Conservation (phyloP, 805 yeast genomes). For the Candida boleticola region DNA sequence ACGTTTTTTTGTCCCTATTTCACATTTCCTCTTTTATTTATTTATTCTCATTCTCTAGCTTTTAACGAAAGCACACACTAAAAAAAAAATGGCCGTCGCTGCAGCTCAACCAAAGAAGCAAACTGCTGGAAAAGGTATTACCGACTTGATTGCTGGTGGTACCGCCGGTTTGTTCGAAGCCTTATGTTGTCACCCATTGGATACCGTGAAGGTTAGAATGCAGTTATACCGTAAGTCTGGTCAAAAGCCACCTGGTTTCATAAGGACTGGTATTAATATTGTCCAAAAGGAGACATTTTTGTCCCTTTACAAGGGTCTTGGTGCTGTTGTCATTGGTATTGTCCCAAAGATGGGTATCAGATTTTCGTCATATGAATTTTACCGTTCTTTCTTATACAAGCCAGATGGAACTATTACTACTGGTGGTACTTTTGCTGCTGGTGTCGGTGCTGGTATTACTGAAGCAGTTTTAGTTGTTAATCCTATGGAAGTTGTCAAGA, state of each 20-base stretch:
- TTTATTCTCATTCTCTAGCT: no score
- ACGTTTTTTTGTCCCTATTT: no score
- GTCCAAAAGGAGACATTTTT: constrained; percentile 77
- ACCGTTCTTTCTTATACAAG: constrained; percentile 65
- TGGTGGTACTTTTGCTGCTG: constrained; percentile 78
- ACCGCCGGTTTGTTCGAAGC: constrained; percentile 97
- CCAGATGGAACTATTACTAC: constrained; percentile 68
- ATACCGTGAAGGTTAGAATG: constrained; percentile 96
- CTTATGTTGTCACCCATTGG: constrained; percentile 96
- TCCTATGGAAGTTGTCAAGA: constrained; percentile 97
- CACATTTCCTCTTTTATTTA: no score
- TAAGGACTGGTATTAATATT: constrained; percentile 76
- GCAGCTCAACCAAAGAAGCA: constrained; percentile 7
- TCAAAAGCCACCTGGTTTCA: constrained; percentile 82
- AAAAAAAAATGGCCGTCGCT: constrained; percentile 2
- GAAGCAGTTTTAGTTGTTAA: constrained; percentile 94
- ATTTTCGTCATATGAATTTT: constrained; percentile 90
- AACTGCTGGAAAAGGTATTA: constrained; percentile 43
- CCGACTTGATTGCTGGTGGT: constrained; percentile 89
- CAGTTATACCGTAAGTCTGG: constrained; percentile 75
- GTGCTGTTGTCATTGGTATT: constrained; percentile 95
- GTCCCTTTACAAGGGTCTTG: constrained; percentile 91
- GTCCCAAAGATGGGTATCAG: constrained; percentile 98
- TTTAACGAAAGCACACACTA: no score
- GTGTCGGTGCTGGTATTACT: constrained; percentile 96